Evolutionary conservation across 768 basidiomycete species (phyloP), one percentile per base, ranked within the genome.

Genomic region (Harrya chromipes): DNA sequence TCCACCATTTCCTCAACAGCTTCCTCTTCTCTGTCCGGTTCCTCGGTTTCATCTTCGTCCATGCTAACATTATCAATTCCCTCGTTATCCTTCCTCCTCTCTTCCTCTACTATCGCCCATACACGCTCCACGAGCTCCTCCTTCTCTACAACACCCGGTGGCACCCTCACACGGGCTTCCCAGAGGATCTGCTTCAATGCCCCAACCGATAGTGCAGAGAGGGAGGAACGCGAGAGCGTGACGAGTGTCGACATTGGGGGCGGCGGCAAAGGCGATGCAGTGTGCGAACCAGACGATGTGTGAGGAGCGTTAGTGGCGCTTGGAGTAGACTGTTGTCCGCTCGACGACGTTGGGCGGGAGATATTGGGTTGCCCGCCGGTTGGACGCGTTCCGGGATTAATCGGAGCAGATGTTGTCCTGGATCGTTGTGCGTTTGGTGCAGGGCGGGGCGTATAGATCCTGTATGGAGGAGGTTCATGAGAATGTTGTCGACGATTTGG

Each of bases 161-260:
- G 67, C 46, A 78, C 63, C 60, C 84, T 74, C 24, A 89, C 88
- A 48, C 87, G 91, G 56, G 94, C 90, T 46, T 82, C 82, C 61
- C 83, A 90, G 19, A 97, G 67, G 17, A 95, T 78, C 2, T 76
- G 74, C 65, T 97, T 97, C 40, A 97, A 73, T n/a, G 76, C 70
- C 20, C 81, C 72, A 46, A 94, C 81, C 7, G 85, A 81, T 13
- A 95, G 73, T 4, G 74, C 67, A 2, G 74, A 65, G n/a, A 94
- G 68, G 13, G 75, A 73, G 7, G 78, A 78, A 1, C 74, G 62
- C 0, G 80, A 67, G 75, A 90, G 83, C 0, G 72, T 70, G 2
- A 94, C 72, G 4, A 97, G 74, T 34, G 54, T 87, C 76, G 29
- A 95, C 79, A 38, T 85, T 72, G 10, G 88, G 3, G 78, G 62